A percentile compares a stretch with the other conserved stretches of the same genome.
These are phyloP conservation scores for Senna siamea DNA, from an alignment of 306 rosid species.

Conservation along the genomic window DNA sequence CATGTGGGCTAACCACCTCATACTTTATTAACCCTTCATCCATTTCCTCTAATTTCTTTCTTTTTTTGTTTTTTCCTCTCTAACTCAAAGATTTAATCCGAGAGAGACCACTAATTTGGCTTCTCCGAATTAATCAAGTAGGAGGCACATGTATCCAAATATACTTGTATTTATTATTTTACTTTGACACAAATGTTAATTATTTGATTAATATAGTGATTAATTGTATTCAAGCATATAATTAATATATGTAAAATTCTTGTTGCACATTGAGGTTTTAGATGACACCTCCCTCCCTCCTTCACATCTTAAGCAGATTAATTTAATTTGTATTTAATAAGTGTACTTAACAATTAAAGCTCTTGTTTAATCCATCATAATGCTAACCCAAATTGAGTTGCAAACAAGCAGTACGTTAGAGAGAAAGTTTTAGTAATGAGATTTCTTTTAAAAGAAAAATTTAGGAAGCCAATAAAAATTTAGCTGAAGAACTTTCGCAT, in stretches of 20 bases:
- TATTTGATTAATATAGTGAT: constrained; percentile 26
- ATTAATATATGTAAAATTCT: background rate
- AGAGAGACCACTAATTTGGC: constrained; percentile 38
- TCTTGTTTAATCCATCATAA: no score
- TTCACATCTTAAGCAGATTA: no score
- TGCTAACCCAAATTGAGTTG: no score
- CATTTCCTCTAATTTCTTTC: constrained; percentile 38
- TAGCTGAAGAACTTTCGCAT: no score
- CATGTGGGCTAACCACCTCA: constrained; percentile 75
- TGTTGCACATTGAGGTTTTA: no score
- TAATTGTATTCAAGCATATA: constrained; percentile 36
- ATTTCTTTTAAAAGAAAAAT: no score
- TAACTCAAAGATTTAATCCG: constrained; percentile 50
- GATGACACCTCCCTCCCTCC: no score
- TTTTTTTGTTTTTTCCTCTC: constrained; percentile 41
- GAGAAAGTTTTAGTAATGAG: no score
- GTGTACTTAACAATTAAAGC: no score
- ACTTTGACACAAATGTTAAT: constrained; percentile 32
- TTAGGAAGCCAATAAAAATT: no score
- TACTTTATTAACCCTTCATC: constrained; percentile 38
- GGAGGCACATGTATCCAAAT: constrained; percentile 38
- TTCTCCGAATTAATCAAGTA: constrained; percentile 37
- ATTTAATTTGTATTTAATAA: no score
- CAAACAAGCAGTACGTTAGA: no score
- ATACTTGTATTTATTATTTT: constrained; percentile 43